Conservation (phyloP, 331 rosid species). For the Pyracantha coccinea region DNA sequence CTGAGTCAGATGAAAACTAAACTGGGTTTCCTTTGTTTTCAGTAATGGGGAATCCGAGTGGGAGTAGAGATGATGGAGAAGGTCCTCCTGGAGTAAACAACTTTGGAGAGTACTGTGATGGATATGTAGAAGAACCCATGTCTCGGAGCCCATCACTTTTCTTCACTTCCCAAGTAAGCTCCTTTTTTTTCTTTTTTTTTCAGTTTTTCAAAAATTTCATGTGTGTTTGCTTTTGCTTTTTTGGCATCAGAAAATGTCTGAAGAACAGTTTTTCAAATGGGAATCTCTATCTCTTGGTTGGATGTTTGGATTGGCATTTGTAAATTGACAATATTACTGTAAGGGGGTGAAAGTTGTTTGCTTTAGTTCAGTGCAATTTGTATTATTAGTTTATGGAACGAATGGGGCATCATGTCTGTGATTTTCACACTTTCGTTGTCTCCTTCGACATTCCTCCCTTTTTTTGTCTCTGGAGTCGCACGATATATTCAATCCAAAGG, state of each 20-base stretch:
- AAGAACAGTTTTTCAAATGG: background rate
- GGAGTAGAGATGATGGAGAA: slow-evolving; percentile 36
- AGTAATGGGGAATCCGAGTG: slow-evolving; percentile 61
- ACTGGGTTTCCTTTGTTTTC: slow-evolving; percentile 8
- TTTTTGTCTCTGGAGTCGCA: too few species aligned
- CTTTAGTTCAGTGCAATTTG: background rate
- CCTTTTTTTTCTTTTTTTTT: background rate
- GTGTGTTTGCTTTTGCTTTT: slow-evolving; percentile 1
- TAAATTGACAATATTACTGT: background rate
- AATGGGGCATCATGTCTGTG: background rate
- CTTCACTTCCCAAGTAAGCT: slow-evolving; percentile 44
- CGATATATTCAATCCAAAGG: too few species aligned
- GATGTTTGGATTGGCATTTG: background rate
- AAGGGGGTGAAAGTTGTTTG: background rate
- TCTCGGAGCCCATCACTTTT: slow-evolving; percentile 23
- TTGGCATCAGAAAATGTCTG: background rate
- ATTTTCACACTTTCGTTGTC: too few species aligned
- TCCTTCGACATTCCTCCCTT: too few species aligned
- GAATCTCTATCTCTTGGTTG: background rate
- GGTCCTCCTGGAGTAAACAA: slow-evolving; percentile 49
- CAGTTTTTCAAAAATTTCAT: background rate
- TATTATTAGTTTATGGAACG: background rate
- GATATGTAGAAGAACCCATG: slow-evolving; percentile 29
- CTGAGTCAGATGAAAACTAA: background rate
- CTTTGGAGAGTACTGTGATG: slow-evolving; percentile 29